Conservation (phyloP, 805 yeast species). For the Starmerella riodocensis region DNA sequence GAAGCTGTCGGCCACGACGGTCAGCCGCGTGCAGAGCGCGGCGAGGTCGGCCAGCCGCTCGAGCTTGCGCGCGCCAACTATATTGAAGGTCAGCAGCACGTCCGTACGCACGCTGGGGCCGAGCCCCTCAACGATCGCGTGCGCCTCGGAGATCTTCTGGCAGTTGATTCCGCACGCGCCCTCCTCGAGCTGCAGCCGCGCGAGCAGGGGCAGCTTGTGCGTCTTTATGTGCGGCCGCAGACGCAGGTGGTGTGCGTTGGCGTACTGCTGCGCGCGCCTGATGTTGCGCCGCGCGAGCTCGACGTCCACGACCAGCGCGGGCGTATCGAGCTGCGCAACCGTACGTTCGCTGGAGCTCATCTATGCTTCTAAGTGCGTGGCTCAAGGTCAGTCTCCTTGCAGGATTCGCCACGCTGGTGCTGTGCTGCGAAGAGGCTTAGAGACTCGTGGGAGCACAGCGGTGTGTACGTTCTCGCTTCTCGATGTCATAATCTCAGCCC, state of each 20-base stretch:
- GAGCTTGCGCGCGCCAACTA: conserved; percentile 13
- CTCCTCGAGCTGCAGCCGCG: conserved; percentile 11
- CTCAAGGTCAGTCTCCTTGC: no score
- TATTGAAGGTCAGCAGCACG: conserved; percentile 13
- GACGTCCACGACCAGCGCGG: conserved; percentile 11
- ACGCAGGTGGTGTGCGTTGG: conserved; percentile 8
- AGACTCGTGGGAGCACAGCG: no score
- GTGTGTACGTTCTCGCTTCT: no score
- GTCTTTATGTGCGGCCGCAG: conserved; percentile 17
- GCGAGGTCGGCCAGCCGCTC: conserved; percentile 6
- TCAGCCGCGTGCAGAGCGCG: conserved; percentile 4
- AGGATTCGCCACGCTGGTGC: no score
- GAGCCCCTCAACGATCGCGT: conserved; percentile 9
- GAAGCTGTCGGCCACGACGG: conserved; percentile 13
- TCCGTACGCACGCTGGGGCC: conserved; percentile 7
- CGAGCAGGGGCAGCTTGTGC: conserved; percentile 12
- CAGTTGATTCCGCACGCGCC: conserved; percentile 17
- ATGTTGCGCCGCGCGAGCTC: conserved; percentile 6
- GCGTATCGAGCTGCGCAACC: no score
- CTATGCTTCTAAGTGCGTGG: no score
- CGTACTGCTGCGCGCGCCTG: conserved; percentile 12
- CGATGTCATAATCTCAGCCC: no score
- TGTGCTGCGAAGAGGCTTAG: no score
- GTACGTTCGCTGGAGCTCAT: no score
- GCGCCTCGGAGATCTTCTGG: conserved; percentile 17